Evolutionary conservation across 192 early-diverging fungal species (phyloP), one percentile per base, ranked within the genome.

Genomic region (Borealophlyctis nickersoniae): DNA sequence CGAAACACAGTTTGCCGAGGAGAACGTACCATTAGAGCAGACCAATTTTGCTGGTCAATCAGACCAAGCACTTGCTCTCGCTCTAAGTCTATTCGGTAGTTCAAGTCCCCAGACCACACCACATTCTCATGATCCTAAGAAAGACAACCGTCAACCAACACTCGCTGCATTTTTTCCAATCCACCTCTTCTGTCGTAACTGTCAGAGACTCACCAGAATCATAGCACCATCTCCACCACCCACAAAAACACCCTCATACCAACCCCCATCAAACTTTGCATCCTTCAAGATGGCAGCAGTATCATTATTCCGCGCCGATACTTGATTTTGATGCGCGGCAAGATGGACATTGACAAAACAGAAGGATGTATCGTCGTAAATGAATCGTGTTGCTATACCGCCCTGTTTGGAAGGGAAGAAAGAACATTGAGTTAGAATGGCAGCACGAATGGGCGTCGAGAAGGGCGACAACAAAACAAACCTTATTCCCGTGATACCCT

Each of bases 401-500:
- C 92, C 92, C 84, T 90, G 54, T 45, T 19, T 13, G 7, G 9
- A 45, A 45, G 19, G 9, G 19, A 45, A 45, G n/a, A n/a, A n/a
- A n/a, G n/a, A n/a, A n/a, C n/a, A n/a, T n/a, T n/a, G 39, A 45
- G 26, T 22, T 23, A 1, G 22, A 26, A 24, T 7, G 14, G 28
- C 67, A 7, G 11, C 5, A 27, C 28, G 14, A 11, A 73, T 16
- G 13, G 22, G 50, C 11, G n/a, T n/a, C n/a, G n/a, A n/a, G n/a
- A n/a, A n/a, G 26, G 52, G 50, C 16, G 65, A 58, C 36, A 33
- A 34, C 22, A 62, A 49, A 72, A 70, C 24, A 49, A n/a, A 82
- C 91, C 87, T 95, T 93, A 75, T 96, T 96, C 3, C 93, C 95
- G 71, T 91, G 89, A 36, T 87, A 88, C 50, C 93, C 94, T 52